Evolutionary conservation across 306 rosid species (phyloP).

Genomic region (Rosa persica): DNA sequence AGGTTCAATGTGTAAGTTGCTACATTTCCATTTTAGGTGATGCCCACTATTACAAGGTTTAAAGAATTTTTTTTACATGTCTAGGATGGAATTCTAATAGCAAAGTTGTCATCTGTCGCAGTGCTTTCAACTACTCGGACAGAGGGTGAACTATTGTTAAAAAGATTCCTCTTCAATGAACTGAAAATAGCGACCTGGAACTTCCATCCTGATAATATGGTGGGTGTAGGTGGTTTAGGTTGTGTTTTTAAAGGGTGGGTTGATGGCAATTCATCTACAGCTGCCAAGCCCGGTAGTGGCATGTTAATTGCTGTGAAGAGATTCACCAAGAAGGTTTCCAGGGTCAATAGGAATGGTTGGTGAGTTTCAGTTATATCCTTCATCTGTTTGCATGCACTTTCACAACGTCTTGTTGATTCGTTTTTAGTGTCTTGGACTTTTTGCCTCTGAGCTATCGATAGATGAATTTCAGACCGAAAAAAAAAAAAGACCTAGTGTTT

Average conservation of each 20-base stretch:
- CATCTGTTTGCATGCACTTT: background rate
- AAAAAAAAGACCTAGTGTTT: background rate
- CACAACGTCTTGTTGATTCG: background rate
- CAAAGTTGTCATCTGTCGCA: slow-evolving; percentile 43
- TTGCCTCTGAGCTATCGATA: no score
- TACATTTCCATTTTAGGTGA: no score
- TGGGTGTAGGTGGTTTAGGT: slow-evolving; percentile 95
- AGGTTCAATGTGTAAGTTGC: no score
- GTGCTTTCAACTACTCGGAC: slow-evolving; percentile 68
- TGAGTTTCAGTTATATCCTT: slow-evolving; percentile 36
- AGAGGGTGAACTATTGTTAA: slow-evolving; percentile 70
- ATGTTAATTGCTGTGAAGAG: slow-evolving; percentile 79
- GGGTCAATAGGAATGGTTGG: slow-evolving; percentile 95
- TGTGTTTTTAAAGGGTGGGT: slow-evolving; percentile 86
- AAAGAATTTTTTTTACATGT: background rate
- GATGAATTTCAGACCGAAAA: no score
- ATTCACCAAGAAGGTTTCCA: slow-evolving; percentile 85
- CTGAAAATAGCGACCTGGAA: slow-evolving; percentile 78
- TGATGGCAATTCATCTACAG: slow-evolving; percentile 63
- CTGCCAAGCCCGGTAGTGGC: slow-evolving; percentile 74
- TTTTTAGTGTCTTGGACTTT: background rate
- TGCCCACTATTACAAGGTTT: no score
- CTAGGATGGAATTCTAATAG: slow-evolving; percentile 52
- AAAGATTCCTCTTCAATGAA: slow-evolving; percentile 62
- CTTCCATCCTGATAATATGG: slow-evolving; percentile 82